Evolutionary conservation across 306 rosid genomes (phyloP).

Genomic region (Sphenostylis stenocarpa): DNA sequence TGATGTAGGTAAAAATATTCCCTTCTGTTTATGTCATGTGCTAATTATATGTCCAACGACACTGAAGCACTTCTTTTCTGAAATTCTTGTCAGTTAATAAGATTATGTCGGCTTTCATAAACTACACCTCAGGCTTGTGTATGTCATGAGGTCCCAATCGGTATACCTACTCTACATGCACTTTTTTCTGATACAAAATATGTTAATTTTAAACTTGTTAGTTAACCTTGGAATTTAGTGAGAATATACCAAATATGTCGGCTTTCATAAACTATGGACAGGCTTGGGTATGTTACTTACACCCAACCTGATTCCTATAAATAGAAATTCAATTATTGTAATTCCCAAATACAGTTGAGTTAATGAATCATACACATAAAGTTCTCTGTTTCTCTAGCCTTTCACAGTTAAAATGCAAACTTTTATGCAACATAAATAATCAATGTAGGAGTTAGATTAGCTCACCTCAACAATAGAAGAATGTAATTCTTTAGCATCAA

Average conservation of each 20-base stretch:
- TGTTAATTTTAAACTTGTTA: not conserved
- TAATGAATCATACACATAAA: constrained; percentile 8
- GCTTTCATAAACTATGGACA: not conserved
- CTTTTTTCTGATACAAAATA: too few species aligned
- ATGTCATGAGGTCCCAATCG: not conserved
- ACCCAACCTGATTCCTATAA: constrained; percentile 14
- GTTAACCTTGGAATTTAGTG: not conserved
- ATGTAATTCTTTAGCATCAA: constrained; percentile 66
- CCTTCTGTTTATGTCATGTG: not conserved
- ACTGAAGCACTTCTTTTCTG: not conserved
- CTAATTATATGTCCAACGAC: constrained; percentile 11
- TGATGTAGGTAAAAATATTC: constrained; percentile 11
- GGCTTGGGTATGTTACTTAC: not conserved
- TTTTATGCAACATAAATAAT: constrained; percentile 27
- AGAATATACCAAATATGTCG: not conserved
- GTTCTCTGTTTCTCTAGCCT: constrained; percentile 19
- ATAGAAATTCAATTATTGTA: not conserved
- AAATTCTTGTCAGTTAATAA: not conserved
- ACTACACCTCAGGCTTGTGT: not conserved
- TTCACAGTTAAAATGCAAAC: constrained; percentile 17
- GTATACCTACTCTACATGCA: not conserved
- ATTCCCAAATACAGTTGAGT: constrained; percentile 19
- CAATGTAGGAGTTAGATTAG: constrained; percentile 21
- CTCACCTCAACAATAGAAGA: constrained; percentile 82
- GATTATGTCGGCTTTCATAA: not conserved